Evolutionary conservation across 371 early-diverging fungal genomes (phyloP).

Genomic region (Entomophthora muscae): DNA sequence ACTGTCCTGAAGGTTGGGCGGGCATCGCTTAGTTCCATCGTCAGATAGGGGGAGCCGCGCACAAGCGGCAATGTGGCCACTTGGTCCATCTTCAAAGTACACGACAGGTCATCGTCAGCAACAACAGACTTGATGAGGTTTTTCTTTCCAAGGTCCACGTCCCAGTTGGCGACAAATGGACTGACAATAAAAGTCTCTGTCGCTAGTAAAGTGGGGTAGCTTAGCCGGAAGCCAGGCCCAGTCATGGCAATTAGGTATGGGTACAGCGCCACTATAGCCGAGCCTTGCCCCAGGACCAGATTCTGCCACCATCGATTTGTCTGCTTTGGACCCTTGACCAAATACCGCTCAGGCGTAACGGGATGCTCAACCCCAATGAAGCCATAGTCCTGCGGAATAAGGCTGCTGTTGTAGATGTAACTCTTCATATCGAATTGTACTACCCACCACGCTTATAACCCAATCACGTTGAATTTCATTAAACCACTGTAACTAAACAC

Average conservation of each 20-base stretch:
- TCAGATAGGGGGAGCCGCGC: constrained; percentile 18
- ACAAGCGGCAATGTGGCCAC: constrained; percentile 14
- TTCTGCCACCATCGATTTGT: no score
- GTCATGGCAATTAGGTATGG: constrained; percentile 17
- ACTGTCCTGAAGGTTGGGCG: constrained; percentile 12
- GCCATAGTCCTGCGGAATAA: no score
- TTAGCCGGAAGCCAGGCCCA: not conserved
- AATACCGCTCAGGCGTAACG: not conserved
- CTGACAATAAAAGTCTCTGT: not conserved
- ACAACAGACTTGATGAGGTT: constrained; percentile 5
- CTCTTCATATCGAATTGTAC: no score
- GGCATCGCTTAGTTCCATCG: constrained; percentile 12
- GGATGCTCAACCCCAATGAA: not conserved
- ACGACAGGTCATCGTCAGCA: constrained; percentile 10
- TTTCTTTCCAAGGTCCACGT: not conserved
- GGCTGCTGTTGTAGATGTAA: no score
- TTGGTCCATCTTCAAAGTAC: constrained; percentile 8
- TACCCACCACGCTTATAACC: no score
- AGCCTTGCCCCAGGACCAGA: constrained; percentile 18
- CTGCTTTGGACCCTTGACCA: constrained; percentile 11
- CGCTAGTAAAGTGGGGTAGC: constrained; percentile 10
- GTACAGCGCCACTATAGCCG: constrained; percentile 16
- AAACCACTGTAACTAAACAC: no score
- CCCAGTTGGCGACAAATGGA: not conserved
- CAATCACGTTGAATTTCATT: no score